Evolutionary conservation across 768 basidiomycete species (phyloP).

Genomic region (Porpolomopsis calyptriformis): DNA sequence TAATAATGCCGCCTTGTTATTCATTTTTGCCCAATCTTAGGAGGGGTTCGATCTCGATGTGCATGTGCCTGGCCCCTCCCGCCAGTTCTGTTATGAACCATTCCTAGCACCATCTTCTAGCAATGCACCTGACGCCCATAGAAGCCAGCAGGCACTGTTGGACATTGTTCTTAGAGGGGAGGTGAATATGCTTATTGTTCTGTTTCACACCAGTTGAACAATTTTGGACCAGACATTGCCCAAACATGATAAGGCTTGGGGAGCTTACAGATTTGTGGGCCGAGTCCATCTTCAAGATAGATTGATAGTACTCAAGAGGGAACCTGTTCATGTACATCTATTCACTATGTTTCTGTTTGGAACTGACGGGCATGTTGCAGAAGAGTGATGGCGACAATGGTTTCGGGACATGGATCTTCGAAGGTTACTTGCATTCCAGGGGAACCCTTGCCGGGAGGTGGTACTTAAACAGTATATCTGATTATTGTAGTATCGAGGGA

Average conservation of each 20-base stretch:
- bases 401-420: conserved; percentile 45
- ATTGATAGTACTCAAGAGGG: conserved; percentile 46
- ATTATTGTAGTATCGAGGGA: conserved; percentile 30
- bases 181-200: conserved; percentile 19
- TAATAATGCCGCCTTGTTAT: neutral
- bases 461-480: too few species aligned
- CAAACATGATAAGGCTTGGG: conserved; percentile 55
- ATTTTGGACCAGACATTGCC: conserved; percentile 26
- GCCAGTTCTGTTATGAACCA: conserved; percentile 8
- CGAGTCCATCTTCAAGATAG: conserved; percentile 45
- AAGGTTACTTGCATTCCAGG: conserved; percentile 41
- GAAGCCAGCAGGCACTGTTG: conserved; percentile 14
- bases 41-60: conserved; percentile 11
- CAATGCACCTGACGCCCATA: neutral
- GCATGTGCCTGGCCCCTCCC: conserved; percentile 7
- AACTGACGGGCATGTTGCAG: conserved; percentile 15
- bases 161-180: conserved; percentile 32
- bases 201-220: too few species aligned
- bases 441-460: conserved; percentile 45
- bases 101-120: neutral
- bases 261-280: conserved; percentile 50
- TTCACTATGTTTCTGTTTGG: conserved; percentile 7
- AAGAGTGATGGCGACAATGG: conserved; percentile 24
- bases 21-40: conserved; percentile 7
- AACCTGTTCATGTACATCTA: conserved; percentile 53